phyloP scores from a whole-genome alignment of 2,329 filamentous ascomycete genomes.

The Pseudopyrenochaeta lycopersici region DNA sequence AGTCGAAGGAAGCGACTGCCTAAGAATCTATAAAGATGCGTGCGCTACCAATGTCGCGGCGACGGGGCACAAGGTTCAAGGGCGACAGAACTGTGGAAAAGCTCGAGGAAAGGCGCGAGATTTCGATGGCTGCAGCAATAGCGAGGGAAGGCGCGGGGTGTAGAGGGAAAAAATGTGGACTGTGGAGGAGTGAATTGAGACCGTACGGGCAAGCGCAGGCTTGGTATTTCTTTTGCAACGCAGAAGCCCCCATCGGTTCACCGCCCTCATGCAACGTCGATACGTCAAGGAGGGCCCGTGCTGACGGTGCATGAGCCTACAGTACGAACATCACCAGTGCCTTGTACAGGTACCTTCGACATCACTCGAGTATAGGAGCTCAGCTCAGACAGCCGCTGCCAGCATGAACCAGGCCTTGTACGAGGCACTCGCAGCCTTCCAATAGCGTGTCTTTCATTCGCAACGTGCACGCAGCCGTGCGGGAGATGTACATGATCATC shows the following conservation, averaged over 20 bases:
- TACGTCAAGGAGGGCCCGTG: conserved; percentile 29
- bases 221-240: conserved; percentile 39
- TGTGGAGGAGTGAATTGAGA: conserved; percentile 23
- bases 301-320: conserved; percentile 33
- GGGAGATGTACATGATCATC: conserved; percentile 44
- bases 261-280: conserved; percentile 34
- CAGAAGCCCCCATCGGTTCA: conserved; percentile 20
- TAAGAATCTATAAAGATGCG: conserved; percentile 2
- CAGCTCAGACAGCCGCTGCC: conserved; percentile 15
- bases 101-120: conserved; percentile 7
- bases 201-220: conserved; percentile 15
- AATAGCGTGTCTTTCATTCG: not conserved
- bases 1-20: conserved; percentile 10
- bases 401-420: not conserved
- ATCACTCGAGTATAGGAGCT: conserved; percentile 3
- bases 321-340: conserved; percentile 20
- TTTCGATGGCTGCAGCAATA: conserved; percentile 3
- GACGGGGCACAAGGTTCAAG: conserved; percentile 5
- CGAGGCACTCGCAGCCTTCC: not conserved
- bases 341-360: conserved; percentile 31
- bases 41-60: conserved; percentile 6
- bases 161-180: conserved; percentile 23
- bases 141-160: conserved; percentile 17
- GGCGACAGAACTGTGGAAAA: not conserved
- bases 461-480: conserved; percentile 15